These are phyloP conservation scores for Lanmaoa pseudosensibilis DNA, from an alignment of 768 basidiomycete species.

Conservation along the genomic window DNA sequence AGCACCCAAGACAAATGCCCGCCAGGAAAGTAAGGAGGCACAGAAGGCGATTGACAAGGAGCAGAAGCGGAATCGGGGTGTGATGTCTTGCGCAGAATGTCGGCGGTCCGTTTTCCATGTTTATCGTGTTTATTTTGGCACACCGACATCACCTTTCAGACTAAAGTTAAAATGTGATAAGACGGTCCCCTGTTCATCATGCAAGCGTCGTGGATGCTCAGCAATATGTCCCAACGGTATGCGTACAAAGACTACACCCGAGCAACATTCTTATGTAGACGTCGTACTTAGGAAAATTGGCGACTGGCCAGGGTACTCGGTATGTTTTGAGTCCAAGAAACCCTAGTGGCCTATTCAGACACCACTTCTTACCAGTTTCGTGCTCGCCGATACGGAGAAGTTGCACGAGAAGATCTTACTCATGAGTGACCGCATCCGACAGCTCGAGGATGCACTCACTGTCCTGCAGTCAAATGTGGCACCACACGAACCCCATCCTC, in stretches of 20 bases:
- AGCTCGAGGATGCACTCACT: conserved; percentile 66
- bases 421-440: conserved; percentile 72
- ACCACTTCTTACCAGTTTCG: conserved; percentile 45
- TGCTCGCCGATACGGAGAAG: conserved; percentile 69
- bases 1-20: conserved; percentile 46
- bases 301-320: conserved; percentile 79
- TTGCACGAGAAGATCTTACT: conserved; percentile 64
- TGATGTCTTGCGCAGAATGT: conserved; percentile 59
- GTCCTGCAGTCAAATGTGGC: conserved; percentile 49
- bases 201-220: conserved; percentile 72
- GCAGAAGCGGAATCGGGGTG: conserved; percentile 60
- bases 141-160: conserved; percentile 31
- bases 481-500: conserved; percentile 54
- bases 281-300: conserved; percentile 48
- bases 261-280: neutral
- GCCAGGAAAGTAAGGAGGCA: conserved; percentile 31
- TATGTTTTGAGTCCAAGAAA: conserved; percentile 29
- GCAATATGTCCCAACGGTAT: conserved; percentile 73
- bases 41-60: conserved; percentile 64
- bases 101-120: conserved; percentile 43
- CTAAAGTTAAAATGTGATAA: conserved; percentile 78
- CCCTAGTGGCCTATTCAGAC: neutral
- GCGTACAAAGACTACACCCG: neutral
- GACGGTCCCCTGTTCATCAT: conserved; percentile 54
- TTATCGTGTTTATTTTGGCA: neutral